Evolutionary conservation across 768 basidiomycete species (phyloP).

Genomic region (Boletus tylopilopsis): DNA sequence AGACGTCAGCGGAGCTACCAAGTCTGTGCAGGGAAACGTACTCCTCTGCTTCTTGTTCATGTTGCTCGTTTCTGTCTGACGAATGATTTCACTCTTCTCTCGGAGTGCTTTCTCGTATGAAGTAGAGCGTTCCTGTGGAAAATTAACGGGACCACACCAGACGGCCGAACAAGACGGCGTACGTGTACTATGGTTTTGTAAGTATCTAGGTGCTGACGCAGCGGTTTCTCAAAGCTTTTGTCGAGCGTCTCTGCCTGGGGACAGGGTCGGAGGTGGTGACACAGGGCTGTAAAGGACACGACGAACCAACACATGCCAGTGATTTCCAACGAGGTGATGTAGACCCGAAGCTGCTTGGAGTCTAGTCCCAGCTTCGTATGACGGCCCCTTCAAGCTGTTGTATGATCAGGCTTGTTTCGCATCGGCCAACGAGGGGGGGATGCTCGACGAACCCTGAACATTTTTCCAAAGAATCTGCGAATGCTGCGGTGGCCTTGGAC

Average conservation of each 20-base stretch:
- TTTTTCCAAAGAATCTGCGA: conserved; percentile 82
- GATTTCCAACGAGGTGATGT: conserved; percentile 88
- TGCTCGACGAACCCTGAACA: conserved; percentile 65
- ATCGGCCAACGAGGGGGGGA: not conserved
- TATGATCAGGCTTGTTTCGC: not conserved
- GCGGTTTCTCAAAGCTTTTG: conserved; percentile 83
- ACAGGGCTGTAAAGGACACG: conserved; percentile 5
- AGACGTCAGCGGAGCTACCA: conserved; percentile 6
- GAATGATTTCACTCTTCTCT: conserved; percentile 82
- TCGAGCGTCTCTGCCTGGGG: conserved; percentile 78
- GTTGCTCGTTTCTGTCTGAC: conserved; percentile 79
- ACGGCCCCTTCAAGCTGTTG: conserved; percentile 68
- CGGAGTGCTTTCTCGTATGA: conserved; percentile 78
- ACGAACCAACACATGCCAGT: conserved; percentile 86
- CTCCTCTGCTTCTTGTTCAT: conserved; percentile 85
- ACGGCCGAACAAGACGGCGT: conserved; percentile 18
- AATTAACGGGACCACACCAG: conserved; percentile 1
- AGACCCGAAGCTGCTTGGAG: conserved; percentile 85
- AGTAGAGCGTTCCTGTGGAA: conserved; percentile 70
- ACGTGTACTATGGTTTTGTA: conserved; percentile 76
- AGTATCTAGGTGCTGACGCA: conserved; percentile 78
- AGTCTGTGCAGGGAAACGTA: conserved; percentile 37
- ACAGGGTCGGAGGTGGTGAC: conserved; percentile 4
- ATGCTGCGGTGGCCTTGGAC: conserved; percentile 77
- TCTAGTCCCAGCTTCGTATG: conserved; percentile 75